phyloP scores from a whole-genome alignment of 2,329 filamentous ascomycete species.

The Nemania bipapillata region DNA sequence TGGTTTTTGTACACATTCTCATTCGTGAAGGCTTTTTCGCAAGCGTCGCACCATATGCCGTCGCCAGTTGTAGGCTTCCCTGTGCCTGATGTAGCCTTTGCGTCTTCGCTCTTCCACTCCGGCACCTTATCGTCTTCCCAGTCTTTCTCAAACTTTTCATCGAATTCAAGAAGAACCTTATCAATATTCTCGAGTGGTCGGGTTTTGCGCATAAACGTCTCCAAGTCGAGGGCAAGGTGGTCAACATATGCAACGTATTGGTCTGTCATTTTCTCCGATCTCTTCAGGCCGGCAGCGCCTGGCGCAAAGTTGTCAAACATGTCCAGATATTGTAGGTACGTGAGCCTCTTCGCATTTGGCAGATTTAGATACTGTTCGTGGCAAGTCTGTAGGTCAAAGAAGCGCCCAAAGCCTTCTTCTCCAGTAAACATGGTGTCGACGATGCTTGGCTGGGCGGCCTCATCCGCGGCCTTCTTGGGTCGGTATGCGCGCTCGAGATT shows the following conservation, averaged over 20 bases:
- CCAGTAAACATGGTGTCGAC: slow-evolving; percentile 95
- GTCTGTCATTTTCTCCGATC: slow-evolving; percentile 87
- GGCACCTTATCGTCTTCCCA: slow-evolving; percentile 84
- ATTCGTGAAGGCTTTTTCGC: slow-evolving; percentile 94
- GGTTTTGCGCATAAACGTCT: slow-evolving; percentile 85
- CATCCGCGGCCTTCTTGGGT: slow-evolving; percentile 69
- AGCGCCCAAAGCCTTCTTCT: slow-evolving; percentile 92
- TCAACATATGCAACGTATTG: slow-evolving; percentile 91
- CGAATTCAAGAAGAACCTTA: slow-evolving; percentile 78
- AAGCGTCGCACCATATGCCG: slow-evolving; percentile 88
- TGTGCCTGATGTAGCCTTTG: slow-evolving; percentile 52
- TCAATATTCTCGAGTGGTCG: slow-evolving; percentile 87
- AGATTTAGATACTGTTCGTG: slow-evolving; percentile 94
- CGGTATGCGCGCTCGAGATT: slow-evolving; percentile 95
- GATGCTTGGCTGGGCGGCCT: slow-evolving; percentile 71
- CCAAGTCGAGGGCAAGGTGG: slow-evolving; percentile 82
- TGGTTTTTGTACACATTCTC: slow-evolving; percentile 94
- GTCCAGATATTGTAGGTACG: slow-evolving; percentile 93
- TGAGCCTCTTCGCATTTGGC: slow-evolving; percentile 82
- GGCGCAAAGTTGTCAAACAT: slow-evolving; percentile 86
- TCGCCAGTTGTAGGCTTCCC: slow-evolving; percentile 60
- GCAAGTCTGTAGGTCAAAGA: slow-evolving; percentile 84
- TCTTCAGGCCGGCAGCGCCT: slow-evolving; percentile 77
- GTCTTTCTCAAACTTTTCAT: slow-evolving; percentile 82
- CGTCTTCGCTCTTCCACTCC: slow-evolving; percentile 76